phyloP scores from a whole-genome alignment of 2,329 filamentous ascomycete genomes.

The Botryosphaeria dothidea region DNA sequence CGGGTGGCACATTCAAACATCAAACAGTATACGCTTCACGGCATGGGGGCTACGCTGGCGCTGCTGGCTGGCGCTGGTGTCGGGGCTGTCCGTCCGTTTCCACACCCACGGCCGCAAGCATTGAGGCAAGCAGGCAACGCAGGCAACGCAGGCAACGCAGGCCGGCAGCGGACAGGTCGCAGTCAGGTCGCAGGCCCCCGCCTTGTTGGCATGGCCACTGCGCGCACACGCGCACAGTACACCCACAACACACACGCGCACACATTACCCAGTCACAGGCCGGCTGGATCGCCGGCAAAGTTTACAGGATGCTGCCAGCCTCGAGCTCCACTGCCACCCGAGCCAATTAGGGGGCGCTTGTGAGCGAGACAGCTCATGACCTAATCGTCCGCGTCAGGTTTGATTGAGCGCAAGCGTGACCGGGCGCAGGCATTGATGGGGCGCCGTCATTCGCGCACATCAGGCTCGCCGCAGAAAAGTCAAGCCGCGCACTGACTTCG shows the following conservation, averaged over 20 bases:
- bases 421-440: conserved; percentile 12
- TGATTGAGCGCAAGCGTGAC: conserved; percentile 15
- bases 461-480: conserved; percentile 15
- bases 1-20: conserved; percentile 15
- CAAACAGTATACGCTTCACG: conserved; percentile 13
- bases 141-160: background rate
- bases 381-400: conserved; percentile 10
- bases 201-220: background rate
- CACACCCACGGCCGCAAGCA: background rate
- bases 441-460: conserved; percentile 11
- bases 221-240: background rate
- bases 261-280: background rate
- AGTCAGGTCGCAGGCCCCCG: background rate
- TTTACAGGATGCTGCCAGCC: conserved; percentile 4
- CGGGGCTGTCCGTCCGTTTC: background rate
- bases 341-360: background rate
- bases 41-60: background rate
- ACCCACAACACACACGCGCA: background rate
- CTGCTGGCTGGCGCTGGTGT: background rate
- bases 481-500: conserved; percentile 17
- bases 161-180: background rate
- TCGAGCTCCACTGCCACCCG: conserved; percentile 11
- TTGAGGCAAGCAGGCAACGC: background rate
- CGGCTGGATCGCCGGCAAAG: conserved; percentile 12
- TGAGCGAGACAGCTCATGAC: conserved; percentile 12